A percentile compares a stretch with the other conserved stretches of the same genome.
These are phyloP conservation scores for Inga laurina DNA, from an alignment of 306 rosid genomes.

Conservation along the genomic window DNA sequence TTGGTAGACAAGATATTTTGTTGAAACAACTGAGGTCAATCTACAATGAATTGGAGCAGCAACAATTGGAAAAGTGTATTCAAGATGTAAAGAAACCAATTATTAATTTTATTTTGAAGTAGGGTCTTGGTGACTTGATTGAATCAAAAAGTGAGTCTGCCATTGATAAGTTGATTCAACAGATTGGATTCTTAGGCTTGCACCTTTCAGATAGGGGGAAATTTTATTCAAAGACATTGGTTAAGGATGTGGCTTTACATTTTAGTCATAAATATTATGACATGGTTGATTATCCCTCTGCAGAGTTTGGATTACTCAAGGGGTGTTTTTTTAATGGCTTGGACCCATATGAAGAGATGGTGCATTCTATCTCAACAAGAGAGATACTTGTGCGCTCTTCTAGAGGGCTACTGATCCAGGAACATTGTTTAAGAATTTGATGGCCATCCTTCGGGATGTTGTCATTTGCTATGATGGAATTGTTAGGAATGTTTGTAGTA, in stretches of 20 bases:
- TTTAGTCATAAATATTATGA: slow-evolving; percentile 58
- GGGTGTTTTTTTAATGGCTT: slow-evolving; percentile 82
- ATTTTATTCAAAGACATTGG: slow-evolving; percentile 66
- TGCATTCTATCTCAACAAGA: slow-evolving; percentile 87
- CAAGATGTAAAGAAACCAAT: slow-evolving; percentile 55
- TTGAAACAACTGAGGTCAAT: too few species aligned
- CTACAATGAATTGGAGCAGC: slow-evolving; percentile 41
- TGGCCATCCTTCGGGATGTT: slow-evolving; percentile 96
- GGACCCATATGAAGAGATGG: slow-evolving; percentile 87
- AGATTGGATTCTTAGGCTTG: slow-evolving; percentile 83
- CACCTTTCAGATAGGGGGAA: slow-evolving; percentile 49
- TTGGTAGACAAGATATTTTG: too few species aligned
- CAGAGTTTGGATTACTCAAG: slow-evolving; percentile 73
- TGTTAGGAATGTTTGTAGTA: slow-evolving; percentile 85
- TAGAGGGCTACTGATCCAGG: slow-evolving; percentile 96
- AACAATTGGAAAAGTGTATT: slow-evolving; percentile 68
- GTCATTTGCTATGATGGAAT: slow-evolving; percentile 90
- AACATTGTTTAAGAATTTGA: slow-evolving; percentile 81
- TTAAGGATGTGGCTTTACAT: slow-evolving; percentile 72
- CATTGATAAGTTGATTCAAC: slow-evolving; percentile 67
- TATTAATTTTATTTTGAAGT: slow-evolving; percentile 55
- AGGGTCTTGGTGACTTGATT: slow-evolving; percentile 66
- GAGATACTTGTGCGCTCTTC: slow-evolving; percentile 87
- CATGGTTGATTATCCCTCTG: slow-evolving; percentile 68
- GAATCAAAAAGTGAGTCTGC: slow-evolving; percentile 85